phyloP scores from a whole-genome alignment of 1,139 yeast genomes.

The Saccharomyces hybrid region DNA sequence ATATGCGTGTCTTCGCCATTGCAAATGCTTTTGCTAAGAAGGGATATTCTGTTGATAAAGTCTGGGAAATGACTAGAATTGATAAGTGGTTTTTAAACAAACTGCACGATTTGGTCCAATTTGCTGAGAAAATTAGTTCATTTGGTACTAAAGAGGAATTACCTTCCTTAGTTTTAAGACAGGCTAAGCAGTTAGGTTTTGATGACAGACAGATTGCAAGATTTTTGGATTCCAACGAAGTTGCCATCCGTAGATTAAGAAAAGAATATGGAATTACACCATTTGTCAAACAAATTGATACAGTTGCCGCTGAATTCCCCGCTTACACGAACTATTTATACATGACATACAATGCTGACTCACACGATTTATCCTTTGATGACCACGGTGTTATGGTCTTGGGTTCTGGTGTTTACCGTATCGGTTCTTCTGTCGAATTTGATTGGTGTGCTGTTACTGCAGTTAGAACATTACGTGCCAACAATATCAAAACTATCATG shows the following conservation, averaged over 20 bases:
- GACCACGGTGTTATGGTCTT: conserved; percentile 86
- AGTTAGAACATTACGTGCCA: conserved; percentile 84
- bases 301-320: conserved; percentile 99
- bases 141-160: conserved; percentile 55
- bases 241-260: conserved; percentile 85
- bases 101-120: conserved; percentile 60
- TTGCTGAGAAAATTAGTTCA: conserved; percentile 54
- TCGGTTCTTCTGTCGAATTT: conserved; percentile 90
- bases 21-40: conserved; percentile 76
- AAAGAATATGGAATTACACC: conserved; percentile 84
- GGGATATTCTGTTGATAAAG: conserved; percentile 86
- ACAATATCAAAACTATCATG: conserved; percentile 89
- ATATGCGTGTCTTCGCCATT: conserved; percentile 91
- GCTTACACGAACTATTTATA: conserved; percentile 92
- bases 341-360: conserved; percentile 89
- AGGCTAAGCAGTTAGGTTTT: conserved; percentile 95
- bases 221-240: conserved; percentile 83
- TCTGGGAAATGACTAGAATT: conserved; percentile 85
- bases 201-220: conserved; percentile 96
- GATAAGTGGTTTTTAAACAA: conserved; percentile 97
- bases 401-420: conserved; percentile 92
- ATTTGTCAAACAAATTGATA: conserved; percentile 93
- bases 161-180: conserved; percentile 54
- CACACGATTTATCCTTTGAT: conserved; percentile 75
- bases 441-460: conserved; percentile 97